phyloP scores from a whole-genome alignment of 345 rosid genomes.

The Iberis pinnata region DNA sequence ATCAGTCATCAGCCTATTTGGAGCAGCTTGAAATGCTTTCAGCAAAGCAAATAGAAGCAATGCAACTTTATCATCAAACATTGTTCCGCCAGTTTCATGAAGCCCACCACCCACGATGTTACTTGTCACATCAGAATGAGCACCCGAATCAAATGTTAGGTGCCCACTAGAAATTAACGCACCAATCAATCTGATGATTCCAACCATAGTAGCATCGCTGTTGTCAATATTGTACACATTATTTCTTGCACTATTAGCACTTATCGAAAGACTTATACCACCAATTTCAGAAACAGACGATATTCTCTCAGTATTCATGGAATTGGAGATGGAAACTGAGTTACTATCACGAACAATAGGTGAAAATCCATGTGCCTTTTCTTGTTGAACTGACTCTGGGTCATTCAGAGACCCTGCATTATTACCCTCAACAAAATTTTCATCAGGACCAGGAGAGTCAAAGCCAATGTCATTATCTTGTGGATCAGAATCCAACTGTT shows the following conservation, averaged over 20 bases:
- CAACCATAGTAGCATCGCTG: constrained; percentile 83
- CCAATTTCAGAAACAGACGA: constrained; percentile 78
- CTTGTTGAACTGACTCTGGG: constrained; percentile 34
- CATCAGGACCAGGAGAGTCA: constrained; percentile 31
- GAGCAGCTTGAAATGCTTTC: constrained; percentile 91
- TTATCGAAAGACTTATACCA: constrained; percentile 90
- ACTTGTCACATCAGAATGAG: constrained; percentile 52
- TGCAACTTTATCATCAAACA: constrained; percentile 94
- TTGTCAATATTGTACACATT: constrained; percentile 82
- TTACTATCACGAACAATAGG: constrained; percentile 31
- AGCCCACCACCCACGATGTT: constrained; percentile 57
- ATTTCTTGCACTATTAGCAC: constrained; percentile 93
- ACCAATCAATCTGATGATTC: constrained; percentile 79
- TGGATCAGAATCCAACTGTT: constrained; percentile 31
- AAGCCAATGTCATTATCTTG: constrained; percentile 35
- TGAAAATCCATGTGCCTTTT: constrained; percentile 32
- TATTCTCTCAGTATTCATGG: constrained; percentile 43
- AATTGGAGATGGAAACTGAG: constrained; percentile 35
- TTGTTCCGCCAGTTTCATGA: constrained; percentile 65
- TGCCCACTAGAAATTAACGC: constrained; percentile 76
- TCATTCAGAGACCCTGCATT: constrained; percentile 33
- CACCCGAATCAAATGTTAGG: constrained; percentile 53
- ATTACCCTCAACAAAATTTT: constrained; percentile 36
- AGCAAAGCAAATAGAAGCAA: constrained; percentile 87
- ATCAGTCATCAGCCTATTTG: constrained; percentile 79